Percentiles rank a stretch among this genome's conserved stretches.
Evolutionary conservation across 2,329 filamentous ascomycete genomes (phyloP).

Genomic region (Coniochaeta ligniaria): DNA sequence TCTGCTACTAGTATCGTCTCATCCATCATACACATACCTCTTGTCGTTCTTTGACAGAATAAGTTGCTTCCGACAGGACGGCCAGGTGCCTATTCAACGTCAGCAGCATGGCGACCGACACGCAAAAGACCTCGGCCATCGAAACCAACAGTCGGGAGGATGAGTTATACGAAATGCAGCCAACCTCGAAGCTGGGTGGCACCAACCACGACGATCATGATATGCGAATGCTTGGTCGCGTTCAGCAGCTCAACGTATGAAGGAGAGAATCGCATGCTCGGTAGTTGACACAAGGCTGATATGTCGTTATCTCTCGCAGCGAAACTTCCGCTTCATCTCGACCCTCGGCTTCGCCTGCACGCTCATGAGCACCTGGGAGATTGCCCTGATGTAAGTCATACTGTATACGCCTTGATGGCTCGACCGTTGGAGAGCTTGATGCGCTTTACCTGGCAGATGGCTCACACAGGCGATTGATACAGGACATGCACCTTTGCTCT

Average conservation of each 20-base stretch:
- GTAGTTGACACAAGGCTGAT: too few species aligned
- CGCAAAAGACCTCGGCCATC: constrained; percentile 5
- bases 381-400: constrained; percentile 25
- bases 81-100: background rate
- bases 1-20: background rate
- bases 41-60: background rate
- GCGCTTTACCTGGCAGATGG: background rate
- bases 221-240: constrained; percentile 19
- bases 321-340: constrained; percentile 41
- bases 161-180: constrained; percentile 11
- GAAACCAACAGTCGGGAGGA: constrained; percentile 6
- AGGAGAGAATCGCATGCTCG: constrained; percentile 13
- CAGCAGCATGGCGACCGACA: constrained; percentile 4
- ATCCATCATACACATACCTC: background rate
- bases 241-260: constrained; percentile 10
- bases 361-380: constrained; percentile 48
- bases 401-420: background rate
- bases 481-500: constrained; percentile 27
- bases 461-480: background rate
- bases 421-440: too few species aligned
- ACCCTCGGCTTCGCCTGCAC: constrained; percentile 47
- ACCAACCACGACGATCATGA: constrained; percentile 21
- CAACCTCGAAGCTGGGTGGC: constrained; percentile 12
- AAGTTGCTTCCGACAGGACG: background rate
- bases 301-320: constrained; percentile 15